phyloP scores from a whole-genome alignment of 2,329 filamentous ascomycete genomes.

The Monilinia fructicola region DNA sequence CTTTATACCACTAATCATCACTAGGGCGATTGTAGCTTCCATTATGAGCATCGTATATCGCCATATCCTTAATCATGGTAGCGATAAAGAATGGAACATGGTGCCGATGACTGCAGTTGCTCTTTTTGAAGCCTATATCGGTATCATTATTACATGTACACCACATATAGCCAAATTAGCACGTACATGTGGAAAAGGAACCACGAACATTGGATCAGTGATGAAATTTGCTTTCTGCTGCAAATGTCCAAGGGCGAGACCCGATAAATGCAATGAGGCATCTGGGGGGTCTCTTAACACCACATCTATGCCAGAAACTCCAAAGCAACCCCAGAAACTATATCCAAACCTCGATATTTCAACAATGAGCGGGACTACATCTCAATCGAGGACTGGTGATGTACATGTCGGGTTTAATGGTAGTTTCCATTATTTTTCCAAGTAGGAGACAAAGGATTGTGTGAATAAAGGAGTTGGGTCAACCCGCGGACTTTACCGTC shows the following conservation, averaged over 20 bases:
- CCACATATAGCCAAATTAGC: neutral
- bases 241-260: neutral
- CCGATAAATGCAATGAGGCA: too few species aligned
- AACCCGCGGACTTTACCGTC: too few species aligned
- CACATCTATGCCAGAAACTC: too few species aligned
- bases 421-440: too few species aligned
- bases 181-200: neutral
- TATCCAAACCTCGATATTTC: neutral
- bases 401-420: too few species aligned
- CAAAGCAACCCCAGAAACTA: neutral
- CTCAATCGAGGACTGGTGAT: neutral
- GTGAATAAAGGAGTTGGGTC: too few species aligned
- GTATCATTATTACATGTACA: neutral
- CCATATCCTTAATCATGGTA: fast-evolving
- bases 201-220: too few species aligned
- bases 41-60: neutral
- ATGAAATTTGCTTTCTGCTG: too few species aligned
- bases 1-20: too few species aligned
- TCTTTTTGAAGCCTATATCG: neutral
- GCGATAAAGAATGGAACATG: neutral
- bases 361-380: neutral
- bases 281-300: neutral
- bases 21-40: neutral
- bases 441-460: too few species aligned
- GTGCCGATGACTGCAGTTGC: neutral